Evolutionary conservation across 2,329 filamentous ascomycete genomes (phyloP), one percentile per base, ranked within the genome.

Genomic region (Passalora sequoiae): DNA sequence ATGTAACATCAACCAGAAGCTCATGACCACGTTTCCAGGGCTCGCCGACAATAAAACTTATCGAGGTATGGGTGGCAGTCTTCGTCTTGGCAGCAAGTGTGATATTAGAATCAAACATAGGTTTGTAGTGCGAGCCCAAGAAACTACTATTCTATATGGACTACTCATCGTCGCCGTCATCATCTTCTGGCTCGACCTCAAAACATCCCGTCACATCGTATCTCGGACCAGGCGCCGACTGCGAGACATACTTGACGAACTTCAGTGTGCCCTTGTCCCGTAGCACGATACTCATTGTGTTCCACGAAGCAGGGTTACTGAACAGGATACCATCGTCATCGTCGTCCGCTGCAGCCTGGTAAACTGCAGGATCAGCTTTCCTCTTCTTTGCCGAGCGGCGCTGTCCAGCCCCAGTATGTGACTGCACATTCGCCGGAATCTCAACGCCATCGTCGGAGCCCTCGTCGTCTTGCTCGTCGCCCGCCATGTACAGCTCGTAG

Each of bases 181-280:
- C 74, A 10, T 62, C 65, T 6, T 62, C 60, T 32, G 51, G 56
- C 36, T 57, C 51, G 22, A 95, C 83, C 17, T 83, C 86, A 64
- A 86, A 87, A 24, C 81, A 80, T 1, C 81, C 92, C 35, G 80
- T 83, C 38, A 97, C 74, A 68, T 98, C 92, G 88, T 89, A 97
- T 31, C 92, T 76, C 67, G 97, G 92, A 1, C 92, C 92, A 60
- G 79, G 79, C 6, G 92, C 92, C 38, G 76, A 78, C 47, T 75
- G 75, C 66, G 85, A 94, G 16, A 98, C 84, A 65, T 97, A 98
- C 72, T 97, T 98, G 60, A 97, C 89, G 63, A 98, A 98, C 64
- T 87, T 83, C 61, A 98, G 73, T 10, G 85, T 84, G 10, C 87
- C 89, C 54, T 79, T 81, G 63, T 98, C 92, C 45, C 92, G 78